Evolutionary conservation across 2,329 filamentous ascomycete species (phyloP).

Genomic region (Cadophora sp.): DNA sequence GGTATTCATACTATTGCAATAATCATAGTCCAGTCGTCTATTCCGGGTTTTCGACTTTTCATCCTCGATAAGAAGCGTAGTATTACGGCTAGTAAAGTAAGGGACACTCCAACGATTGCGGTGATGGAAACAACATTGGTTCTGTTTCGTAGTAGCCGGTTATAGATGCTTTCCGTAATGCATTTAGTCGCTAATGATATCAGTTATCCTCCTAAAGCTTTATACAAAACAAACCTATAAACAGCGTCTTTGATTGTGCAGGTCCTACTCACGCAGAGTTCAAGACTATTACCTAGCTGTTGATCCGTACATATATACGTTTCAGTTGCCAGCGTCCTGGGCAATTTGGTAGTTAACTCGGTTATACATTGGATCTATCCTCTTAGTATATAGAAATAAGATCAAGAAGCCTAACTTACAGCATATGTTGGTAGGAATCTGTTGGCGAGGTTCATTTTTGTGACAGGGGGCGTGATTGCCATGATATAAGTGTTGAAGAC

Average conservation of each 20-base stretch:
- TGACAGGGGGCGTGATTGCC: background rate
- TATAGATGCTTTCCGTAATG: slow-evolving; percentile 3
- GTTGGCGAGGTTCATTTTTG: background rate
- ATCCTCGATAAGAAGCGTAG: background rate
- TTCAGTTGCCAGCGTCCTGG: background rate
- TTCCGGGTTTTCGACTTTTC: slow-evolving; percentile 5
- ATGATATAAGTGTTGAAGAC: background rate
- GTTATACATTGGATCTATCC: background rate
- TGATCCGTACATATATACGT: background rate
- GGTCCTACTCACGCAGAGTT: background rate
- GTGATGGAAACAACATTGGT: background rate
- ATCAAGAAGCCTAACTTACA: slow-evolving; percentile 3
- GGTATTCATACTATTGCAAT: background rate
- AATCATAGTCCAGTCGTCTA: background rate
- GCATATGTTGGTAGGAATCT: background rate
- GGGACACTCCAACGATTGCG: background rate
- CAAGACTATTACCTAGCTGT: background rate
- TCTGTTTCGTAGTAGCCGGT: background rate
- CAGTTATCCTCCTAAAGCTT: background rate
- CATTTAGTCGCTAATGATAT: slow-evolving; percentile 10
- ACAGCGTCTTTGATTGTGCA: background rate
- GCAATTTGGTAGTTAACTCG: background rate
- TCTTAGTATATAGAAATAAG: slow-evolving; percentile 2
- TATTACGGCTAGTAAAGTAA: background rate
- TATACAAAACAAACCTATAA: background rate